A percentile compares a stretch with the other conserved stretches of the same genome.
Evolutionary conservation across 768 basidiomycete species (phyloP).

Genomic region (Agrocybe pediades): DNA sequence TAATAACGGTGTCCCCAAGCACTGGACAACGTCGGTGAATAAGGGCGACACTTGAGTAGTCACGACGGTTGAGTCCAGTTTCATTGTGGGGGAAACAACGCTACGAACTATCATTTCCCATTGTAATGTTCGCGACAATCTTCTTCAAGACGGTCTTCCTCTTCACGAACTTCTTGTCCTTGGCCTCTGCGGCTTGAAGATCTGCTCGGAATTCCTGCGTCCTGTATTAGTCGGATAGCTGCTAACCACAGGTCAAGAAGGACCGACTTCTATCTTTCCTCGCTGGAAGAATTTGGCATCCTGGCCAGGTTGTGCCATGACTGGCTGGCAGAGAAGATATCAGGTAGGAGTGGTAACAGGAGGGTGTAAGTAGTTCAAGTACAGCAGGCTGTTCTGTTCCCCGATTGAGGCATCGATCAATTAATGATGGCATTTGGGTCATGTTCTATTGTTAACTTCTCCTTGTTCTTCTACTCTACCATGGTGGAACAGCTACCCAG

Average conservation of each 20-base stretch:
- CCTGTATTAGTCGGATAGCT: not conserved
- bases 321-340: not conserved
- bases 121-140: constrained; percentile 98
- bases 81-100: constrained; percentile 22
- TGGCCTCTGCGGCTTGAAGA: constrained; percentile 86
- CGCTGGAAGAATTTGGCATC: constrained; percentile 92
- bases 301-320: constrained; percentile 66
- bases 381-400: not conserved
- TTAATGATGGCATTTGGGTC: not conserved
- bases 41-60: constrained; percentile 78
- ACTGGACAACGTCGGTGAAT: constrained; percentile 95
- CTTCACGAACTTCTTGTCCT: constrained; percentile 96
- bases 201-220: constrained; percentile 86
- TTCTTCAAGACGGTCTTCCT: constrained; percentile 95
- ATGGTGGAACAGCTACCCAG: constrained; percentile 19
- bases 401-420: not conserved
- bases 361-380: not conserved
- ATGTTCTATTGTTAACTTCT: not conserved
- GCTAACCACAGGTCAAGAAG: not conserved
- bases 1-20: constrained; percentile 89
- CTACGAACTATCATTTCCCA: constrained; percentile 97
- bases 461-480: constrained; percentile 4
- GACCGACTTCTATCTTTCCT: constrained; percentile 85
- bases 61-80: constrained; percentile 19
- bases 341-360: not conserved